Conservation (phyloP, 2,329 filamentous ascomycete species). For the Leptographium lundbergii region DNA sequence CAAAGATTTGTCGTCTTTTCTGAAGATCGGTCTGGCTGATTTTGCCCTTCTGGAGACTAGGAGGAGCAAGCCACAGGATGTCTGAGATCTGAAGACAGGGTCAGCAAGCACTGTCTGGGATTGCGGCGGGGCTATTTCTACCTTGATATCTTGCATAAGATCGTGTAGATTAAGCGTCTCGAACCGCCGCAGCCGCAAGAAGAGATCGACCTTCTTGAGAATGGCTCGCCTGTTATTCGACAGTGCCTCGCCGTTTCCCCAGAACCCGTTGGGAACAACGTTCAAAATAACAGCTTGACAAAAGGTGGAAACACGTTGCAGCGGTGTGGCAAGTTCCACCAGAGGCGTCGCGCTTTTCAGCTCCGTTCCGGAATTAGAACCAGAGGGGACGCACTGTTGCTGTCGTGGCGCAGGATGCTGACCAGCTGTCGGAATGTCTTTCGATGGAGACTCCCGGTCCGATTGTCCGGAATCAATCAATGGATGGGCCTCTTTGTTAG, state of each 20-base stretch:
- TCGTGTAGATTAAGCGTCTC: constrained; percentile 73
- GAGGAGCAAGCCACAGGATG: constrained; percentile 61
- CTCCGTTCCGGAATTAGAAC: not conserved
- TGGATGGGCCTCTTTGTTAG: not conserved
- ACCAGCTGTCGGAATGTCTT: not conserved
- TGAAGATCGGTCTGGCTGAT: constrained; percentile 56
- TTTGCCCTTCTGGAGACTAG: constrained; percentile 34
- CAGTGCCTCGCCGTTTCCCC: constrained; percentile 46
- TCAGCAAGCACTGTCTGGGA: not conserved
- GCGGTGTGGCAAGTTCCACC: constrained; percentile 55
- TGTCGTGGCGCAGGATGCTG: not conserved
- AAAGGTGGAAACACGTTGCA: constrained; percentile 66
- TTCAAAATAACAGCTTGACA: constrained; percentile 64
- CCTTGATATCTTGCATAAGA: constrained; percentile 62
- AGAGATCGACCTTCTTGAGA: constrained; percentile 59
- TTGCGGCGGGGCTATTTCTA: constrained; percentile 20
- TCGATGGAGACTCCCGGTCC: not conserved
- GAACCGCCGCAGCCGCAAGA: constrained; percentile 65
- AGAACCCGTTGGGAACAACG: constrained; percentile 64
- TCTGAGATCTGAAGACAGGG: constrained; percentile 40
- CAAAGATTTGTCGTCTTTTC: constrained; percentile 68
- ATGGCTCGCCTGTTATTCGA: constrained; percentile 49
- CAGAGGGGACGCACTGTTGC: not conserved
- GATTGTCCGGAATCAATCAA: not conserved
- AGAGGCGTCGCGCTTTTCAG: constrained; percentile 27